Base-by-base conservation (phyloP, 768 basidiomycete genomes). In the Hortiboletus campestris region DNA sequence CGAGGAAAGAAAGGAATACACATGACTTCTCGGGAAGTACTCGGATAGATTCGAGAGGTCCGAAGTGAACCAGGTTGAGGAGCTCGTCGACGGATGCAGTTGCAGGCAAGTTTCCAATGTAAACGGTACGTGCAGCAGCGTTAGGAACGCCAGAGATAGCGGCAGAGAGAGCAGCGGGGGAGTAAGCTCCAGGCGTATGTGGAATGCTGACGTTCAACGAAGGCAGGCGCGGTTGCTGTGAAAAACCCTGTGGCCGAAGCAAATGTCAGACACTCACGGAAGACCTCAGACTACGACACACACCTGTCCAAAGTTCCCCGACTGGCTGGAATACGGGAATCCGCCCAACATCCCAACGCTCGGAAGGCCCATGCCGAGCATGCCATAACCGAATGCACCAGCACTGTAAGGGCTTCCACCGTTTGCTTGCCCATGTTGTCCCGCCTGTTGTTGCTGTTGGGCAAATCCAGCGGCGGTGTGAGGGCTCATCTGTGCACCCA, bases 1-100 rank as follows among this genome's bases (percentile, higher is more conserved):
- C 95, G 51, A 99, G 81, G 85, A 98, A 99, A 29, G 94, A 97
- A 54, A 99, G 84, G 80, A 99, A 99, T 49, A 97, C 94, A 72
- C 97, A 98, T 2, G 88, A 91, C 72, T 98, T 98, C 71, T 98
- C 96, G 43, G 94, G 93, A 11, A 98, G 83, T 35, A 99, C 90
- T 46, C 94, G 89, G 66, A 98, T 88, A 45, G 85, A 88, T 72
- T 98, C 96, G 62, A 98, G 86, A 0, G 97, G 96, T 4, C 96
- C 96, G 67, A 98, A 98, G 67, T 96, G 94, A 55, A 99, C 96
- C 61, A 98, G 87, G 70, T 94, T 97, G 66, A 99, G 86, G 14
- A 99, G 85, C 70, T 98, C 96, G 72, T 99, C 97, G 51, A 99
- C 95, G 17, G 94, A 94, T 0, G 96, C 96, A 25, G 92, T 94